Base-by-base conservation (phyloP, 495 filamentous ascomycete species). In the Penicillium daleae region DNA sequence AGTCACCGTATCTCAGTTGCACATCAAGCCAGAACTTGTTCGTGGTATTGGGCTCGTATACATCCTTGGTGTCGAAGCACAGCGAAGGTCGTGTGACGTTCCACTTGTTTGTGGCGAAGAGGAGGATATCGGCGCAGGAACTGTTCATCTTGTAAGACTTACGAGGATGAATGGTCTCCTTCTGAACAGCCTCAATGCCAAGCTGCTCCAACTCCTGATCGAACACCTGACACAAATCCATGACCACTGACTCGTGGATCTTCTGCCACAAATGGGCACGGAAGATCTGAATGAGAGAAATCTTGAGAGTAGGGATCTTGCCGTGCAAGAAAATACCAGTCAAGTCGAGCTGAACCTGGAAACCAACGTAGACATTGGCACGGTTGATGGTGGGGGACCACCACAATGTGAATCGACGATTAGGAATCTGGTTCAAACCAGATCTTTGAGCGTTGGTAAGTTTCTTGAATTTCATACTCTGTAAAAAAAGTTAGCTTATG, bases 121-220 rank as follows among this genome's bases (percentile, higher is more conserved):
- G 86, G 48, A 98, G 83, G 65, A 99, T 97, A 78, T 99, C 96
- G 17, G 96, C 96, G 76, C 96, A 99, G 46, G 95, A 98, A 74
- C 93, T 97, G 83, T 99, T 99, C 96, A 99, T 99, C 86, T 99
- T 99, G 84, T 99, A 99, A 0, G 95, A 98, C 76, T 99, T 99
- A 85, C 96, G 86, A 46, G 96, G 96, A 83, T 99, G 96, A 66
- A 99, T 99, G 0, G 95, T 98, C 80, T 99, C 96, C 79, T 99
- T 99, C 74, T 99, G 96, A 19, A 99, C 96, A 4, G 95, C 95
- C 76, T 99, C 95, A 62, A 99, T 97, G 55, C 96, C 93, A 50
- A 99, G 82, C 52, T 94, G 91, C 75, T 98, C 95, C 58, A 99
- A 77, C 74, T 99, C 94, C 69, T 98, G 95, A 67, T 99, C 96